These are phyloP conservation scores for Xylaria sp. DNA, from an alignment of 2,329 filamentous ascomycete genomes.

Conservation along the genomic window DNA sequence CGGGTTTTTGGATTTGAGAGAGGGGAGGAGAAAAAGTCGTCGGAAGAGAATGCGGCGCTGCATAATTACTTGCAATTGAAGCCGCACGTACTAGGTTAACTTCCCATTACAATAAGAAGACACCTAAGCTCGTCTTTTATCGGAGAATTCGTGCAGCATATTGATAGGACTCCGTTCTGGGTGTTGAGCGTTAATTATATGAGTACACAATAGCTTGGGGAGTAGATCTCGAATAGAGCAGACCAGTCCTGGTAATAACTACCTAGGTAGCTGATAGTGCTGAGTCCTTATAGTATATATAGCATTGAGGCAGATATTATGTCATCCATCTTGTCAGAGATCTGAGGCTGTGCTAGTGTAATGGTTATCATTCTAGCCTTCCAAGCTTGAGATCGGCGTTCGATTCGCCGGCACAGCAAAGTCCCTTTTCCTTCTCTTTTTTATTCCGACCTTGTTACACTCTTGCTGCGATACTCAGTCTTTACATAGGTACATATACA, in stretches of 20 bases:
- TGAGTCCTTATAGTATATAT: too few species aligned
- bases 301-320: too few species aligned
- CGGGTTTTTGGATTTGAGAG: constrained; percentile 17
- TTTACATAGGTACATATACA: too few species aligned
- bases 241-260: too few species aligned
- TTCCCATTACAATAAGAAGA: background rate
- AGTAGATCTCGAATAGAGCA: too few species aligned
- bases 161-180: background rate
- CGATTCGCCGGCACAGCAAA: constrained; percentile 35
- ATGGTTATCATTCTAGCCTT: constrained; percentile 37
- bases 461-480: background rate
- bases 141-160: constrained; percentile 12
- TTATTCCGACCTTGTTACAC: background rate
- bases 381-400: constrained; percentile 35
- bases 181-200: background rate
- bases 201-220: background rate
- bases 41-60: constrained; percentile 33
- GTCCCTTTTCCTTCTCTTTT: constrained; percentile 2
- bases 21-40: constrained; percentile 27
- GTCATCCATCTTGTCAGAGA: too few species aligned
- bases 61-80: constrained; percentile 31
- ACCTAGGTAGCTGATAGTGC: too few species aligned
- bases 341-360: constrained; percentile 31
- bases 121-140: constrained; percentile 4
- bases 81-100: background rate